Base-by-base conservation (phyloP, 805 yeast species). In the Brettanomyces anomalus region DNA sequence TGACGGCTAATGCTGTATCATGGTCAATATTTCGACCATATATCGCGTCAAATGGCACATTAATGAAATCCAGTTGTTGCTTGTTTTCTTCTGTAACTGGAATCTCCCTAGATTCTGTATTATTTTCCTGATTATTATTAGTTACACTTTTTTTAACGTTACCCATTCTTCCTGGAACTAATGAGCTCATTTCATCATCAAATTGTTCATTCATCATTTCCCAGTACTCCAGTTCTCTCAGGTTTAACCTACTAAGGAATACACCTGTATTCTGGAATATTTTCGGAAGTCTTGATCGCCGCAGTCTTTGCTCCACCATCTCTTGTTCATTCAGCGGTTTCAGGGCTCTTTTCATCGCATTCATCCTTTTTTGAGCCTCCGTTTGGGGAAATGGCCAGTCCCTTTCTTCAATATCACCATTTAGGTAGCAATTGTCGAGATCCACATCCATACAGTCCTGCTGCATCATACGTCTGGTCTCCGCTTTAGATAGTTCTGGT, bases 161-260 rank as follows among this genome's bases (percentile, higher is more conserved):
- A 46, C 30, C 46, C 37, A 3, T 43, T 33, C 13, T 28, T 8
- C 36, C 26, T 13, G 30, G 10, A 24, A 24, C 10, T 3, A 24
- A 7, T 24, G 32, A 16, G 13, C 47, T 49, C 51, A 62, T 49
- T 31, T 55, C 64, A 20, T 46, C 44, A 16, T 62, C 62, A 41
- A 53, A 61, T 40, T 61, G 64, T 32, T 57, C 62, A 41, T 57
- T 59, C 56, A 61, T 48, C 21, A 52, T 41, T 40, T 55, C 60
- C 60, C 63, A 58, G 39, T 49, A 49, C 24, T 60, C 65, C 14
- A 62, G 35, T 41, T 62, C 66, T 40, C 59, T 57, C 11, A 52
- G 24, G 16, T 51, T 57, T 37, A 62, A 36, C 13, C 54, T 55
- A 24, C 48, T 51, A 34, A 61, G 39, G 42, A 60, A 61, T 13